A percentile compares a stretch with the other conserved stretches of the same genome.
phyloP scores from a whole-genome alignment of 73 alveolate genomes.

The Paramecium sonneborni region DNA sequence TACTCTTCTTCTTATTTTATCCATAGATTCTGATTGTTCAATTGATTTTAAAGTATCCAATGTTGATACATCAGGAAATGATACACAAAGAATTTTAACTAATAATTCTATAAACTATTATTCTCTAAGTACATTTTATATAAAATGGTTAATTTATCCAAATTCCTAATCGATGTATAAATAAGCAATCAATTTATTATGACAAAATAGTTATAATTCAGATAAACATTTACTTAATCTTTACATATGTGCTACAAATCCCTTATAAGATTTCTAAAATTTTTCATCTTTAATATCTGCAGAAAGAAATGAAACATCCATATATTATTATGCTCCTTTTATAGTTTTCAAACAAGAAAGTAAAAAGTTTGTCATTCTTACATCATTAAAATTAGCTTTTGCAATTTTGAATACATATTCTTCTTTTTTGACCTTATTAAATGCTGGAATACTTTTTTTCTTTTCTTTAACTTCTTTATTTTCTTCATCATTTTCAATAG shows the following conservation, averaged over 20 bases:
- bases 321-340: slow-evolving; percentile 42
- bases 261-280: slow-evolving; percentile 50
- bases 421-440: slow-evolving; percentile 43
- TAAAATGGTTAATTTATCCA: slow-evolving; percentile 55
- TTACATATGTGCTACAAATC: slow-evolving; percentile 27
- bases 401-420: slow-evolving; percentile 60
- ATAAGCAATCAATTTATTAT: slow-evolving; percentile 60
- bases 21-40: slow-evolving; percentile 48
- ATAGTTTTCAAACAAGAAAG: slow-evolving; percentile 62
- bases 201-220: slow-evolving; percentile 58
- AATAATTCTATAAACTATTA: slow-evolving; percentile 56
- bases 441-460: slow-evolving; percentile 50
- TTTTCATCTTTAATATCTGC: slow-evolving; percentile 44
- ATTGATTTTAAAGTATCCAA: slow-evolving; percentile 14
- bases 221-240: slow-evolving; percentile 62
- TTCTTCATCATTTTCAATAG: not conserved
- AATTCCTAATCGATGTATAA: slow-evolving; percentile 63
- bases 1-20: not conserved
- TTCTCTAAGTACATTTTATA: slow-evolving; percentile 62
- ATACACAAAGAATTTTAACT: slow-evolving; percentile 40
- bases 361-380: slow-evolving; percentile 59
- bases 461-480: slow-evolving; percentile 8
- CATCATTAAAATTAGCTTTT: slow-evolving; percentile 61
- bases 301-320: not conserved
- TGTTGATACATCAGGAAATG: slow-evolving; percentile 49